Base-by-base conservation (phyloP, 257 asterid species). In the Scutellaria galericulata region DNA sequence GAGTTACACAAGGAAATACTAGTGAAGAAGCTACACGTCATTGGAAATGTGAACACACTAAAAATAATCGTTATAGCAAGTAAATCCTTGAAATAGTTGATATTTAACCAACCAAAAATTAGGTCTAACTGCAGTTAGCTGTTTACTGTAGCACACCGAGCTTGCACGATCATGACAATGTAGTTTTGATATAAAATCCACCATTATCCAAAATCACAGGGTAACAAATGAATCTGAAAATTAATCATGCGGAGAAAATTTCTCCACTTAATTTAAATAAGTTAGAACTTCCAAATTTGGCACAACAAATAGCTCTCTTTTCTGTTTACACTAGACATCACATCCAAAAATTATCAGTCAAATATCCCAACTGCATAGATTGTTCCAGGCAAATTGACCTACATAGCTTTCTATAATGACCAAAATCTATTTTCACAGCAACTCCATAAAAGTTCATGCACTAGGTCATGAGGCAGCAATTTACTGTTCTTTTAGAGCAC, bases 401-500 rank as follows among this genome's bases (percentile, higher is more conserved):
- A 54, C 27, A 8, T 22, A 1, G 12, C 31, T 42, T 5, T 44
- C 20, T 51, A 54, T 42, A 48, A 61, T 10, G 42, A 52, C 37
- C 27, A 42, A 27, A 62, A 44, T 27, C 59, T 46, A 53, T 44
- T 44, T 51, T 22, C 14, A 66, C 15, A 74, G 62, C 48, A 74
- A 56, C 58, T 45, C 37, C 52, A 15, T 27, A 72, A 12, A 22
- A 52, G 57, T 37, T 76, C 35, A 58, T n/a, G 69, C 62, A 35
- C 54, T 13, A 65, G 44, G 24, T 35, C 13, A 37, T 3, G 64
- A 39, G 72, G 42, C 50, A 56, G 65, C 6, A 39, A 48, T 53
- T 14, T 24, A 42, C 52, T 27, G 9, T 45, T 1, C 41, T 81
- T n/a, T 15, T 54, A 22, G 59, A 11, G 71, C 31, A 37, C 12